phyloP scores from a whole-genome alignment of 129 eudicot genomes.

The Apium graveolens region DNA sequence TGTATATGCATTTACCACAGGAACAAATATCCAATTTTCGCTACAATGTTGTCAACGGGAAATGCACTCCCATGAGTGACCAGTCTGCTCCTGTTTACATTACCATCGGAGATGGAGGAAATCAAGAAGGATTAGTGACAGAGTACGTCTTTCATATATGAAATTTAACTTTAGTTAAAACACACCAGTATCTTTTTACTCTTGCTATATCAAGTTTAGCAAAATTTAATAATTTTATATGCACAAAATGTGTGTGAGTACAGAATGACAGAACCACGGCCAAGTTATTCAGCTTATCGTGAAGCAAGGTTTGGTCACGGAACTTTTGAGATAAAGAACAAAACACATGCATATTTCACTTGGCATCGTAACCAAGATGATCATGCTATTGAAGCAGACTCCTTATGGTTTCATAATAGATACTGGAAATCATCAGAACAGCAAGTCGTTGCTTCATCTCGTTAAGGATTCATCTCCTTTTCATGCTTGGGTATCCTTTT shows the following conservation, averaged over 20 bases:
- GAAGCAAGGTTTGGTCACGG: conserved; percentile 92
- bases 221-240: no score
- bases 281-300: conserved; percentile 68
- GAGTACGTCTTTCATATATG: conserved; percentile 43
- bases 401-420: conserved; percentile 62
- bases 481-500: not conserved
- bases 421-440: conserved; percentile 40
- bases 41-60: conserved; percentile 67
- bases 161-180: not conserved
- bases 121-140: conserved; percentile 73
- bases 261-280: conserved; percentile 90
- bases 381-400: conserved; percentile 63
- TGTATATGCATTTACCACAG: conserved; percentile 22
- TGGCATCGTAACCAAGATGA: conserved; percentile 95
- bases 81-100: conserved; percentile 77
- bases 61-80: conserved; percentile 52
- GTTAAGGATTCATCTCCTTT: not conserved
- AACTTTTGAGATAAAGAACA: conserved; percentile 63
- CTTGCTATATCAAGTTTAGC: not conserved
- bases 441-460: conserved; percentile 18
- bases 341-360: conserved; percentile 65
- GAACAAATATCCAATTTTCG: conserved; percentile 77
- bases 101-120: conserved; percentile 95
- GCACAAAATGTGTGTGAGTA: not conserved
- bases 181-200: not conserved